phyloP scores from a whole-genome alignment of 257 asterid genomes.

The Petunia axillaris region DNA sequence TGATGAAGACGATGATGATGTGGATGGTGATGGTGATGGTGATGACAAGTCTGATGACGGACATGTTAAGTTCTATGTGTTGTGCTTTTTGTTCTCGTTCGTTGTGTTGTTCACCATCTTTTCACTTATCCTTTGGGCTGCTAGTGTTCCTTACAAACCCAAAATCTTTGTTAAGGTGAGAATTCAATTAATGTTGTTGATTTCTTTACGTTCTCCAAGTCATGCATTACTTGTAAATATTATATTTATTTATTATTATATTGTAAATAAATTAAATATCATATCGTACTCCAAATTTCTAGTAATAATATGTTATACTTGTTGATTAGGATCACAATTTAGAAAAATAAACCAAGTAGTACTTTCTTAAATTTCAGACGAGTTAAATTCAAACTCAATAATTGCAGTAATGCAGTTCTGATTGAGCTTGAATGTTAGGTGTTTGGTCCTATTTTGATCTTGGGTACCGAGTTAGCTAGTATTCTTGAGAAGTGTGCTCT shows the following conservation, averaged over 20 bases:
- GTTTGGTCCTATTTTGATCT: too few relatives aligned
- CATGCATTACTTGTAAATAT: background rate
- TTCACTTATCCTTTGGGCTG: constrained; percentile 79
- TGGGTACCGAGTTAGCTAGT: background rate
- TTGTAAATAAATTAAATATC: too few relatives aligned
- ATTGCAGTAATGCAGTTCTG: too few relatives aligned
- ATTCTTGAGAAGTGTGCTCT: background rate
- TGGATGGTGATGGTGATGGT: constrained; percentile 39
- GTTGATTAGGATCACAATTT: too few relatives aligned
- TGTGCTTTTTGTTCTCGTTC: constrained; percentile 67
- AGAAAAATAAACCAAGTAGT: too few relatives aligned
- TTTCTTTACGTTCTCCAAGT: too few relatives aligned
- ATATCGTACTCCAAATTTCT: too few relatives aligned
- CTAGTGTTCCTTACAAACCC: constrained; percentile 67
- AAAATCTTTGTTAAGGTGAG: constrained; percentile 66
- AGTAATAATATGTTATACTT: too few relatives aligned
- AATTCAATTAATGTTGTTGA: background rate
- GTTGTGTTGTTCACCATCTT: constrained; percentile 58
- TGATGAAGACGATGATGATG: constrained; percentile 48
- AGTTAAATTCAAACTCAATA: too few relatives aligned
- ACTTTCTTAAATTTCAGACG: too few relatives aligned
- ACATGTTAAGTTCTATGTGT: constrained; percentile 52
- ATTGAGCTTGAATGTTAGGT: too few relatives aligned
- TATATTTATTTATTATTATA: too few relatives aligned
- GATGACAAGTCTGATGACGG: constrained; percentile 32